Base-by-base conservation (phyloP, 352 stramenopile genomes). In the Aphanomyces stellatus region DNA sequence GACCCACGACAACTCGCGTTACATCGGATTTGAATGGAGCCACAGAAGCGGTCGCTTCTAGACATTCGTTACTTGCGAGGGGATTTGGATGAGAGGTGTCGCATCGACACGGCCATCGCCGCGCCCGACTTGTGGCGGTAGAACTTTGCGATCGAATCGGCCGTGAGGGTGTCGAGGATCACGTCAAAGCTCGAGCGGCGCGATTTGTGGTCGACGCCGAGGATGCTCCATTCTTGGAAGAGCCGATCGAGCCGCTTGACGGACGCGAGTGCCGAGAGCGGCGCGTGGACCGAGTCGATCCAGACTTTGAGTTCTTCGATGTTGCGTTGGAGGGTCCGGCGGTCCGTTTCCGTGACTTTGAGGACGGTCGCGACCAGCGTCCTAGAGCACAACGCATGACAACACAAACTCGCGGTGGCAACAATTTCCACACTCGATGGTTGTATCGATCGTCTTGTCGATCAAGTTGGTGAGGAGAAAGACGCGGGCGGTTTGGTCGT, bases 131-230 rank as follows among this genome's bases (percentile, higher is more conserved):
- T 51, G 19, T 22, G 13, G 8, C 42, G 42, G 25, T 51, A 51
- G 19, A 51, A 51, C 19, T 22, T 10, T 13, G 42, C 42, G 8
- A 51, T 51, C 8, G 42, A 24, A 22, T 51, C 42, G 8, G 42
- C n/a, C 42, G 42, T 51, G 8, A 51, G 19, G 13, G 42, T 25
- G 42, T 65, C 57, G 25, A 65, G 37, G 41, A 53, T 51, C 11
- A 65, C n/a, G 43, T 65, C 57, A 65, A 65, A 65, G 57, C 57
- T 65, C 6, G 57, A 65, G 4, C 57, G 40, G 4, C 57, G 33
- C 27, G 25, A 27, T 10, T 35, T 33, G 13, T 51, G 51, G 31
- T 65, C 57, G 15, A 41, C 24, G 41, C 55, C 55, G n/a, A 43
- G 27, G 42, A 51, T 37, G 8, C 35, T 42, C 60, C 60, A 67